These are phyloP conservation scores for Metschnikowia colocasiae DNA, from an alignment of 805 yeast genomes.

Conservation along the genomic window DNA sequence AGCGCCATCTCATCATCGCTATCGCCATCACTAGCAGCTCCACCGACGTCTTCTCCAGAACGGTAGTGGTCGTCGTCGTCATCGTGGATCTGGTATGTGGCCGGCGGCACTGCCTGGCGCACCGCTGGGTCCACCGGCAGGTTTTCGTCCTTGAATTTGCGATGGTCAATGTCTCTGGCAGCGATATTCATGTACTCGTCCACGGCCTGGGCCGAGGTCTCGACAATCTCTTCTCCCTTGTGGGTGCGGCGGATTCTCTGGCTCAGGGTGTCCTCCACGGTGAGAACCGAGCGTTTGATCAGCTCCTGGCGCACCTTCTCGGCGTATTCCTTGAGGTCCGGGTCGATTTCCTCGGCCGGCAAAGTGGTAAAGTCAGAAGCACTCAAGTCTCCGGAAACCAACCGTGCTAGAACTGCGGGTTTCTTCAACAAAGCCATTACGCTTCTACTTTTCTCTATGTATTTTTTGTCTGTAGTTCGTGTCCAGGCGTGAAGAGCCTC, in stretches of 20 bases:
- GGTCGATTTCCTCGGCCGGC: conserved; percentile 76
- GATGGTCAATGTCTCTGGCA: conserved; percentile 35
- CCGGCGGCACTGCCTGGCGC: not conserved
- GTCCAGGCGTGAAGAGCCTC: conserved; percentile 39
- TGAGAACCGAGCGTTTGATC: conserved; percentile 64
- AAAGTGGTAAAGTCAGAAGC: conserved; percentile 58
- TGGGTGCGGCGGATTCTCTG: conserved; percentile 78
- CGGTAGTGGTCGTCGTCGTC: conserved; percentile 21
- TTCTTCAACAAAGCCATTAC: conserved; percentile 63
- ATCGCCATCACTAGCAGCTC: conserved; percentile 4
- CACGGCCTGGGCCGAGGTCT: conserved; percentile 30
- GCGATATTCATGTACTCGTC: conserved; percentile 28
- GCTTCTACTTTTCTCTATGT: conserved; percentile 67
- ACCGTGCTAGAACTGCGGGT: conserved; percentile 50
- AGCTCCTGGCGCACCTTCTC: conserved; percentile 68
- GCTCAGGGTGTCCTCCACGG: conserved; percentile 44
- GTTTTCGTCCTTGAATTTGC: conserved; percentile 27
- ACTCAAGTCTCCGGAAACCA: conserved; percentile 51
- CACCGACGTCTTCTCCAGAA: not conserved
- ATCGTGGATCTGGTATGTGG: conserved; percentile 19
- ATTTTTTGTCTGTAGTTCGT: conserved; percentile 36
- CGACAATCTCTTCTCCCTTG: conserved; percentile 83
- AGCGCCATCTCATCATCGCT: conserved; percentile 34
- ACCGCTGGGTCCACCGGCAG: not conserved
- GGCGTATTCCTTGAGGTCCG: conserved; percentile 67